These are phyloP conservation scores for Saccharomyces pastorianus DNA, from an alignment of 1,139 yeast genomes.

Conservation along the genomic window DNA sequence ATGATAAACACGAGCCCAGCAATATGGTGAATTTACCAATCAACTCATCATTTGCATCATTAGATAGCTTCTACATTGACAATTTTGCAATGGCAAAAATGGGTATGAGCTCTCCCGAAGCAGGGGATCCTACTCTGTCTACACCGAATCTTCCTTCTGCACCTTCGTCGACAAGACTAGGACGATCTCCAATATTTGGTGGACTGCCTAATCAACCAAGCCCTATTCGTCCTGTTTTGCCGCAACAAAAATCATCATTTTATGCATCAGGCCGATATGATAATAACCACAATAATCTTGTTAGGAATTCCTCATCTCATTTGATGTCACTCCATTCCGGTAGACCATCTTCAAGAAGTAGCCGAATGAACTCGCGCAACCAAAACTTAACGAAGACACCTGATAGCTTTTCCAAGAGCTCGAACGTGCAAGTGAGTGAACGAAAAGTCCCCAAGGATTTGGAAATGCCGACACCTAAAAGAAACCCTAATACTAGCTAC, in stretches of 20 bases:
- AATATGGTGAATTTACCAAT: slow-evolving; percentile 48
- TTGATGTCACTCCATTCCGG: slow-evolving; percentile 2
- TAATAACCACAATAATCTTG: background rate
- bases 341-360: slow-evolving; percentile 7
- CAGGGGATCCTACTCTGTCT: slow-evolving; percentile 2
- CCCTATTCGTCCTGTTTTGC: background rate
- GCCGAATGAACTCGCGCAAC: background rate
- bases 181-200: background rate
- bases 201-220: background rate
- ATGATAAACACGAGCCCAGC: slow-evolving; percentile 18
- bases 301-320: slow-evolving; percentile 5
- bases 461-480: background rate
- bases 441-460: background rate
- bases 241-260: background rate
- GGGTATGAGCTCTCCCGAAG: slow-evolving; percentile 7
- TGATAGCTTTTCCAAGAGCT: background rate
- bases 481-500: background rate
- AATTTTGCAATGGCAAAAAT: slow-evolving; percentile 31
- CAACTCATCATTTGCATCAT: slow-evolving; percentile 68
- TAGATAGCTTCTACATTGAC: slow-evolving; percentile 66
- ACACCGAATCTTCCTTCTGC: slow-evolving; percentile 1
- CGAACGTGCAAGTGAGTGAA: background rate
- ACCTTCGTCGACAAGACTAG: background rate
- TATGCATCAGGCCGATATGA: background rate
- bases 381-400: background rate